Evolutionary conservation across 805 yeast genomes (phyloP).

Genomic region (Candida michaelii): DNA sequence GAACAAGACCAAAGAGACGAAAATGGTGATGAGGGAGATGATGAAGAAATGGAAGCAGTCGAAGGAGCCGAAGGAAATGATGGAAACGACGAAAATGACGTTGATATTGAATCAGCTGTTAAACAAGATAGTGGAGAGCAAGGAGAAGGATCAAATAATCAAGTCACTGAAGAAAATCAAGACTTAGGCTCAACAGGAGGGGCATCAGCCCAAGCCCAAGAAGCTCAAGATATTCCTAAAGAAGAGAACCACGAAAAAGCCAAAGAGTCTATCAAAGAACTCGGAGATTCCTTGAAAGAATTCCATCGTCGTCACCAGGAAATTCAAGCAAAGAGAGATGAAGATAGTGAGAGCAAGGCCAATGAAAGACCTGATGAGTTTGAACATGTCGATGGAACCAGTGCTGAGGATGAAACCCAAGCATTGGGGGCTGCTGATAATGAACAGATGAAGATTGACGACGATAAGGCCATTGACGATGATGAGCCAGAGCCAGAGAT

Average conservation of each 20-base stretch:
- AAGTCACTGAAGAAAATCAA: slow-evolving; percentile 57
- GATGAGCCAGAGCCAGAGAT: slow-evolving; percentile 34
- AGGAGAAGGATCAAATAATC: slow-evolving; percentile 61
- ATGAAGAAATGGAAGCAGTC: slow-evolving; percentile 30
- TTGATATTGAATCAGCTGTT: slow-evolving; percentile 57
- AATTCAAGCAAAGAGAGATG: slow-evolving; percentile 56
- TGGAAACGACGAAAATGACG: slow-evolving; percentile 48
- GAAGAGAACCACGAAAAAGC: slow-evolving; percentile 65
- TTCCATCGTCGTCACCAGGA: slow-evolving; percentile 89
- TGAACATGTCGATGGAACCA: slow-evolving; percentile 79
- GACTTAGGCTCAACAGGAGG: slow-evolving; percentile 70
- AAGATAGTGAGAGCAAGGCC: slow-evolving; percentile 50
- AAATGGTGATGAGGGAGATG: slow-evolving; percentile 29
- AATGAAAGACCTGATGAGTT: slow-evolving; percentile 81
- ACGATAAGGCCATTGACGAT: slow-evolving; percentile 80
- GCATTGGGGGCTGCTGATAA: slow-evolving; percentile 88
- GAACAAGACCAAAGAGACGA: slow-evolving; percentile 37
- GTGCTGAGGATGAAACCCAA: slow-evolving; percentile 78
- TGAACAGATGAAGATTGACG: slow-evolving; percentile 79
- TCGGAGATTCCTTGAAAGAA: slow-evolving; percentile 90
- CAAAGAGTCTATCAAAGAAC: slow-evolving; percentile 75
- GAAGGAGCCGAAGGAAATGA: slow-evolving; percentile 53
- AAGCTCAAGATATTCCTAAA: slow-evolving; percentile 38
- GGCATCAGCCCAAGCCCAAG: slow-evolving; percentile 39
- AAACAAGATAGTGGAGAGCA: slow-evolving; percentile 60